phyloP scores from a whole-genome alignment of 2,329 filamentous ascomycete genomes.

The Dendrostoma leiphaemia region DNA sequence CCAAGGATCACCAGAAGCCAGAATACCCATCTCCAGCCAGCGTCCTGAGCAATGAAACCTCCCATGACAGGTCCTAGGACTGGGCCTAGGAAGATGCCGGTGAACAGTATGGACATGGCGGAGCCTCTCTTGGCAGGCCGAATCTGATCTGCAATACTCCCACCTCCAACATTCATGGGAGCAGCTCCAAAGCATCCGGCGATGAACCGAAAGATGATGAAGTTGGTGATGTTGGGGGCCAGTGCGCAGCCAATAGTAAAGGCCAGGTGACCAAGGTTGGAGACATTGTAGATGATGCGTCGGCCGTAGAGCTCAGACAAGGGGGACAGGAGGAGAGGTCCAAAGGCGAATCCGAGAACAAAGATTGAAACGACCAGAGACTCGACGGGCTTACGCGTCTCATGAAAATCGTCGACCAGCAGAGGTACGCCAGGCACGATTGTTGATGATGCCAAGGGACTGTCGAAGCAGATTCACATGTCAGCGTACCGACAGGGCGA shows the following conservation, averaged over 20 bases:
- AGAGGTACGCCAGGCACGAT: slow-evolving; percentile 66
- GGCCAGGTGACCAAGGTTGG: slow-evolving; percentile 36
- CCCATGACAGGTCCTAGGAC: slow-evolving; percentile 41
- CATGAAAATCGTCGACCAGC: slow-evolving; percentile 62
- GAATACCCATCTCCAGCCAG: slow-evolving; percentile 61
- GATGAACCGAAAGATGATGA: slow-evolving; percentile 49
- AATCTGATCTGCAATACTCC: slow-evolving; percentile 41
- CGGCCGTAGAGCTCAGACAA: slow-evolving; percentile 48
- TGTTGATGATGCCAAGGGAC: slow-evolving; percentile 45
- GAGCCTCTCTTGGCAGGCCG: slow-evolving; percentile 34
- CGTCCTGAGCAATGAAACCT: slow-evolving; percentile 60
- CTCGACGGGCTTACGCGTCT: slow-evolving; percentile 48
- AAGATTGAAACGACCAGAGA: slow-evolving; percentile 68
- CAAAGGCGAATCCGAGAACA: slow-evolving; percentile 47
- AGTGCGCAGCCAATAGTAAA: slow-evolving; percentile 38
- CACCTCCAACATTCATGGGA: slow-evolving; percentile 51
- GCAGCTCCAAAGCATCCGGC: slow-evolving; percentile 51
- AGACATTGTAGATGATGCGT: slow-evolving; percentile 38
- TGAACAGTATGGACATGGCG: slow-evolving; percentile 53
- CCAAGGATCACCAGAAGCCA: slow-evolving; percentile 65
- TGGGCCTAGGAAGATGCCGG: slow-evolving; percentile 46
- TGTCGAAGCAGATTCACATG: no score
- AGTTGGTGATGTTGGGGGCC: slow-evolving; percentile 34
- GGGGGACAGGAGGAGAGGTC: slow-evolving; percentile 27
- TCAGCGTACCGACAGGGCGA: not conserved